Evolutionary conservation across 805 yeast species (phyloP).

Genomic region (Ogataea allantospora): DNA sequence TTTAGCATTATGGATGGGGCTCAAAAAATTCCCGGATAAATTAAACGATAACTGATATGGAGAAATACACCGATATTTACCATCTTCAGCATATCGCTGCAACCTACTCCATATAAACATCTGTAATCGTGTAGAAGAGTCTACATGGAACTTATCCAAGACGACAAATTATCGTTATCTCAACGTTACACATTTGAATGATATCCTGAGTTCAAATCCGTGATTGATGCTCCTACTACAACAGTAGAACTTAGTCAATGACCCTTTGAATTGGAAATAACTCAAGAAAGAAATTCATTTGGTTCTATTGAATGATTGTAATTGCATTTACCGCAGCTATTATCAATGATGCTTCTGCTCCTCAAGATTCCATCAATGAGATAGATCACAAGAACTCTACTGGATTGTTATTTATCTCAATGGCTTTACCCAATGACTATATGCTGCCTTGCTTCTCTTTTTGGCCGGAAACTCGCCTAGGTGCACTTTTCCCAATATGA

Average conservation of each 20-base stretch:
- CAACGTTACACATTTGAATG: slow-evolving; percentile 14
- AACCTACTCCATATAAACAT: slow-evolving; percentile 51
- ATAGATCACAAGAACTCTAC: slow-evolving; percentile 48
- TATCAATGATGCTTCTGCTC: slow-evolving; percentile 49
- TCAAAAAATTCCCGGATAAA: not conserved
- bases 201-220: slow-evolving; percentile 30
- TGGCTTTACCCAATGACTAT: slow-evolving; percentile 43
- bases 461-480: slow-evolving; percentile 45
- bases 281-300: slow-evolving; percentile 40
- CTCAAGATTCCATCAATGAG: slow-evolving; percentile 44
- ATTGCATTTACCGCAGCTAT: slow-evolving; percentile 50
- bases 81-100: slow-evolving; percentile 52
- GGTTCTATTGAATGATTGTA: slow-evolving; percentile 37
- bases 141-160: slow-evolving; percentile 5
- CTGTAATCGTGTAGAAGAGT: slow-evolving; percentile 28
- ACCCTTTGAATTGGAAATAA: slow-evolving; percentile 49
- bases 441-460: slow-evolving; percentile 45
- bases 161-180: slow-evolving; percentile 19
- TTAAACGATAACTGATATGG: slow-evolving; percentile 25
- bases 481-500: too few relatives aligned
- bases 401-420: slow-evolving; percentile 45
- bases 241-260: slow-evolving; percentile 49
- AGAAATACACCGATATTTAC: slow-evolving; percentile 34
- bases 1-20: not conserved
- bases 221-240: slow-evolving; percentile 45